A percentile compares a stretch with the other conserved stretches of the same genome.
phyloP scores from a whole-genome alignment of 2,329 filamentous ascomycete genomes.

The Colletotrichum agaves region DNA sequence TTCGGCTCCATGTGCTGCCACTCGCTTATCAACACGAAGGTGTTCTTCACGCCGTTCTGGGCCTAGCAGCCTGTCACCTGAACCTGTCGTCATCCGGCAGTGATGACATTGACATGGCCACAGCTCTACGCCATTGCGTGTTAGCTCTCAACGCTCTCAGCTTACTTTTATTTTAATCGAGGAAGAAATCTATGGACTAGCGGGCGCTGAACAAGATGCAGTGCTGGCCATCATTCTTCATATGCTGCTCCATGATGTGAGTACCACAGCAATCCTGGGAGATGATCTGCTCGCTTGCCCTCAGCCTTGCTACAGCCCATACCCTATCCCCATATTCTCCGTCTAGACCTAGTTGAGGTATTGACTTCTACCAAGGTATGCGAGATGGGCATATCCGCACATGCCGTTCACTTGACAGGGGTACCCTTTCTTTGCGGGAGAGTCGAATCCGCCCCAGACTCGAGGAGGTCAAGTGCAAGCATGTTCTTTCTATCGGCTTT shows the following conservation, averaged over 20 bases:
- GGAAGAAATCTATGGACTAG: constrained; percentile 36
- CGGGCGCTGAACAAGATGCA: constrained; percentile 39
- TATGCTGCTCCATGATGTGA: constrained; percentile 43
- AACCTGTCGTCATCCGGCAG: constrained; percentile 32
- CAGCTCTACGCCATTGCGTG: constrained; percentile 40
- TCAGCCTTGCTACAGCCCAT: too few species aligned
- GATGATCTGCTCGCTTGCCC: too few species aligned
- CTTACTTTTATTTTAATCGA: constrained; percentile 37
- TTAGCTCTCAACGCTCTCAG: constrained; percentile 41
- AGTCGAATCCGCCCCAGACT: constrained; percentile 36
- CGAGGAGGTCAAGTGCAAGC: constrained; percentile 36
- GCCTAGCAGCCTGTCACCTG: constrained; percentile 43
- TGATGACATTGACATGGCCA: constrained; percentile 26
- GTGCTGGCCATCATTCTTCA: constrained; percentile 42
- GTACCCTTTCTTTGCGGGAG: constrained; percentile 43
- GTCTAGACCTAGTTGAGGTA: too few species aligned
- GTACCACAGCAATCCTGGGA: too few species aligned
- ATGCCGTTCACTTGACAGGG: constrained; percentile 44
- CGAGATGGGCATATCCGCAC: constrained; percentile 42
- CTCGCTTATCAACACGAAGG: constrained; percentile 42
- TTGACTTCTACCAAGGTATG: constrained; percentile 40
- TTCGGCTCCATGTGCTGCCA: constrained; percentile 40
- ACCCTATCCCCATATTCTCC: too few species aligned
- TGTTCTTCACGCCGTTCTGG: constrained; percentile 43
- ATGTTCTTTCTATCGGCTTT: constrained; percentile 43